Evolutionary conservation across 305 asterid genomes (phyloP).

Genomic region (Fraxinus greggii): DNA sequence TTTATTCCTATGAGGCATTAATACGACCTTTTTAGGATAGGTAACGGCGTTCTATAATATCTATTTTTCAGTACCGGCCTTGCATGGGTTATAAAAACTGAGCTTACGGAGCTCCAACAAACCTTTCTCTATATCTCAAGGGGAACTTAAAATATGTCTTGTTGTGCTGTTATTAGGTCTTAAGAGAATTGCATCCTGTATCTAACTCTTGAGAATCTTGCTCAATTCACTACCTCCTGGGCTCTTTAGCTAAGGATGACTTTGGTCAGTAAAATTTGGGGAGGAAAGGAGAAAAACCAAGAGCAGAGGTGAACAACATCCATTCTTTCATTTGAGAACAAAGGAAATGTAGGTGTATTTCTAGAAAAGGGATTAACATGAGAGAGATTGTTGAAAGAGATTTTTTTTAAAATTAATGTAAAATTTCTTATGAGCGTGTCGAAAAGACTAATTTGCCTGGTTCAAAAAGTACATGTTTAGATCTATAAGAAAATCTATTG

Average conservation of each 20-base stretch:
- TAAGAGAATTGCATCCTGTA: neutral
- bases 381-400: neutral
- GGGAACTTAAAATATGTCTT: conserved; percentile 12
- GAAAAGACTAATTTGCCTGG: neutral
- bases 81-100: neutral
- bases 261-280: neutral
- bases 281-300: neutral
- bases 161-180: conserved; percentile 15
- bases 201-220: conserved; percentile 3
- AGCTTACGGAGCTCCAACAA: neutral
- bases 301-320: neutral
- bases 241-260: neutral
- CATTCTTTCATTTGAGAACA: neutral
- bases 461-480: neutral
- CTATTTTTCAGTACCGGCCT: conserved; percentile 1
- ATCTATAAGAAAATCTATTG: neutral
- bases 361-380: neutral
- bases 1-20: conserved; percentile 9
- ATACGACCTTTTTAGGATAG: neutral
- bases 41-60: neutral
- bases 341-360: neutral
- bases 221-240: conserved; percentile 1
- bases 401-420: neutral
- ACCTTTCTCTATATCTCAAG: conserved; percentile 9
- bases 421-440: neutral